Conservation (phyloP, 352 stramenopile species). For the Phytophthora multivora region DNA sequence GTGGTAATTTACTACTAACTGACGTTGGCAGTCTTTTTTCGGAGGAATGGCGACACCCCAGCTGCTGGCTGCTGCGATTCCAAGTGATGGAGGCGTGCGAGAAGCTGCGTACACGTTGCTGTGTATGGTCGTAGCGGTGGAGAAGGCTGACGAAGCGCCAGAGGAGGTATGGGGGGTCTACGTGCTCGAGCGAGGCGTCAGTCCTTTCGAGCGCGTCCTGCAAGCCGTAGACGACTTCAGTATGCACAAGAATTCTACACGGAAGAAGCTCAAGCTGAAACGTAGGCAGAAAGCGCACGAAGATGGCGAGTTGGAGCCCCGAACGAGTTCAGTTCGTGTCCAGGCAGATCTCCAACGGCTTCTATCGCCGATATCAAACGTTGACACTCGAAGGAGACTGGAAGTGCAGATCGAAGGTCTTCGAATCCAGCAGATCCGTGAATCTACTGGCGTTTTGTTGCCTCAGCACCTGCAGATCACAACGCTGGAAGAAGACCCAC, state of each 20-base stretch:
- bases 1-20: too few relatives aligned
- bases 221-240: conserved; percentile 19
- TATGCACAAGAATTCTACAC: conserved; percentile 8
- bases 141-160: conserved; percentile 10
- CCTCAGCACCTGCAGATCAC: conserved; percentile 26
- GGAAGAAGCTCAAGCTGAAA: conserved; percentile 1
- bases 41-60: conserved; percentile 21
- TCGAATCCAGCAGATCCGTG: not conserved
- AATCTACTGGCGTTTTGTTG: not conserved
- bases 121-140: conserved; percentile 28
- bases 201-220: conserved; percentile 29
- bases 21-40: not conserved
- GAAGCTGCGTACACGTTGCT: conserved; percentile 28
- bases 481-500: conserved; percentile 22
- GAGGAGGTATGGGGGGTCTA: conserved; percentile 9
- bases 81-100: conserved; percentile 19
- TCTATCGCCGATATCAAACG: conserved; percentile 6
- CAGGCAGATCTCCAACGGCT: conserved; percentile 24
- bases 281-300: conserved; percentile 1
- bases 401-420: conserved; percentile 7
- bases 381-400: conserved; percentile 9
- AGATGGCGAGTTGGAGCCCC: not conserved
- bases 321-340: conserved; percentile 2
- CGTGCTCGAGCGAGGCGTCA: conserved; percentile 7
- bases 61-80: conserved; percentile 23